Percentiles rank a stretch among this genome's conserved stretches.
Conservation (phyloP, 2,329 filamentous ascomycete genomes). For the Aureobasidium lini region DNA sequence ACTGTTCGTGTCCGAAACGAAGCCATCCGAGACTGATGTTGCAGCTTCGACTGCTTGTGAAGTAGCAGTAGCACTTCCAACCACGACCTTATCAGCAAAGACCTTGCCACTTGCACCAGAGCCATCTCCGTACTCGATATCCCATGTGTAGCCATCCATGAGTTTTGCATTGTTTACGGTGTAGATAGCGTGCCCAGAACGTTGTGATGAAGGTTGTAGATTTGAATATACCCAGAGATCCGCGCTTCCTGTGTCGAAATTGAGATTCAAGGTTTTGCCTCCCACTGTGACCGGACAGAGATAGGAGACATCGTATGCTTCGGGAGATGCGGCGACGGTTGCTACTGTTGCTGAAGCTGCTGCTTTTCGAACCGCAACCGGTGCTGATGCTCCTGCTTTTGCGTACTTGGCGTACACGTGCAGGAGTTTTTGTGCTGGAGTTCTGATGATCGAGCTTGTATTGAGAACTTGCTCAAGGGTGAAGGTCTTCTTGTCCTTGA, state of each 20-base stretch:
- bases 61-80: slow-evolving; percentile 53
- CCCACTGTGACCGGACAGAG: slow-evolving; percentile 55
- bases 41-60: slow-evolving; percentile 61
- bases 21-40: slow-evolving; percentile 47
- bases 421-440: not conserved
- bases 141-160: slow-evolving; percentile 48
- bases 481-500: not conserved
- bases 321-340: not conserved
- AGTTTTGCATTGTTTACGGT: slow-evolving; percentile 40
- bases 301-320: slow-evolving; percentile 22
- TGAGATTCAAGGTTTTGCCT: slow-evolving; percentile 54
- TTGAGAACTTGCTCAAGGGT: not conserved
- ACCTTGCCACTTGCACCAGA: slow-evolving; percentile 58
- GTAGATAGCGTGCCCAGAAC: slow-evolving; percentile 53
- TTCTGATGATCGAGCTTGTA: not conserved
- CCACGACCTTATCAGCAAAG: slow-evolving; percentile 56
- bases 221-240: slow-evolving; percentile 65
- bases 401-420: not conserved
- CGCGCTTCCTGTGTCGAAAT: slow-evolving; percentile 64
- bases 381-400: slow-evolving; percentile 4
- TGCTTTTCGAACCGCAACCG: not conserved
- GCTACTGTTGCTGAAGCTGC: not conserved
- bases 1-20: slow-evolving; percentile 44
- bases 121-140: slow-evolving; percentile 58
- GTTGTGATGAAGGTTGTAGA: slow-evolving; percentile 44